Evolutionary conservation across 2,329 filamentous ascomycete species (phyloP).

Genomic region (Boeremia exigua): DNA sequence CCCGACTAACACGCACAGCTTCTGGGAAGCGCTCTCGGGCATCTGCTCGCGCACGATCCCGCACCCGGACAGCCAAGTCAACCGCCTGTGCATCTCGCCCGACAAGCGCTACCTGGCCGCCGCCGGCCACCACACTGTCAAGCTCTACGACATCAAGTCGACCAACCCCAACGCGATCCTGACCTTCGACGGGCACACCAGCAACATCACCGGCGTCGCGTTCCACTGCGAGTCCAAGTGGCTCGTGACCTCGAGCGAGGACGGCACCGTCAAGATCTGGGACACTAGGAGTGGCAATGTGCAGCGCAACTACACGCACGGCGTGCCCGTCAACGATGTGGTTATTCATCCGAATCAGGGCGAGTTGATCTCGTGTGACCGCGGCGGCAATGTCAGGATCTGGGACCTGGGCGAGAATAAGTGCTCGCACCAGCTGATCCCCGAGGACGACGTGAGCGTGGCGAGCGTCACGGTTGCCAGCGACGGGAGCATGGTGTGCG

Average conservation of each 20-base stretch:
- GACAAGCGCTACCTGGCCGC: slow-evolving; percentile 95
- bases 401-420: slow-evolving; percentile 98
- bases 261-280: slow-evolving; percentile 97
- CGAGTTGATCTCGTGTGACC: slow-evolving; percentile 95
- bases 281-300: slow-evolving; percentile 85
- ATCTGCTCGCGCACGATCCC: slow-evolving; percentile 98
- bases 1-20: slow-evolving; percentile 60
- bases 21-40: slow-evolving; percentile 97
- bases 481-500: slow-evolving; percentile 90
- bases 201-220: slow-evolving; percentile 93
- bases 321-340: slow-evolving; percentile 90
- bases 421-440: slow-evolving; percentile 94
- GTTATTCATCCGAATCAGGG: slow-evolving; percentile 99
- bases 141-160: slow-evolving; percentile 98
- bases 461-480: slow-evolving; percentile 95
- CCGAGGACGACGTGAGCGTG: slow-evolving; percentile 92
- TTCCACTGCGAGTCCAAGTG: slow-evolving; percentile 99
- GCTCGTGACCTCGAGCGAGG: slow-evolving; percentile 98
- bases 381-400: slow-evolving; percentile 87
- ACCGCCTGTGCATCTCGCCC: slow-evolving; percentile 95
- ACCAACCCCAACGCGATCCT: slow-evolving; percentile 94
- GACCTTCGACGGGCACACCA: slow-evolving; percentile 94
- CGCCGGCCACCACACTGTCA: slow-evolving; percentile 82
- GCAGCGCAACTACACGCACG: slow-evolving; percentile 92
- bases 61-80: slow-evolving; percentile 97